Evolutionary conservation across 1,284 basidiomycete species (phyloP).

Genomic region (Ceratobasidium theobromae): DNA sequence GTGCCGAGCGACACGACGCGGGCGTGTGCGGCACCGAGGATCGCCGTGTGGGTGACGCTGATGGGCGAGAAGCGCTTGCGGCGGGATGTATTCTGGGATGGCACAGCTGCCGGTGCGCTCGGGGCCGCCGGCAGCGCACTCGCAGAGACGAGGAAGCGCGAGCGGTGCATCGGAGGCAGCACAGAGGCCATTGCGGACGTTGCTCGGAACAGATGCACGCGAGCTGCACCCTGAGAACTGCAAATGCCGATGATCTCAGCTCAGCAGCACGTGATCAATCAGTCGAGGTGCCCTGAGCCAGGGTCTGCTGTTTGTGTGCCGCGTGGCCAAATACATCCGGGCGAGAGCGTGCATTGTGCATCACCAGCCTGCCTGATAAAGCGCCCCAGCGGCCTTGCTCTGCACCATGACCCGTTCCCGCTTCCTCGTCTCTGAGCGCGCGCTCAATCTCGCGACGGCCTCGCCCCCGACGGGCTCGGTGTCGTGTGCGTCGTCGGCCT

Average conservation of each 20-base stretch:
- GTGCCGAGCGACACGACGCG: conserved; percentile 25
- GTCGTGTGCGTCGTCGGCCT: conserved; percentile 16
- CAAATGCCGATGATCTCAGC: too few species aligned
- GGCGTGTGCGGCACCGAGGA: conserved; percentile 3
- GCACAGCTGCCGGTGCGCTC: not conserved
- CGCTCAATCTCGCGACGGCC: conserved; percentile 12
- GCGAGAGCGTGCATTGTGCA: not conserved
- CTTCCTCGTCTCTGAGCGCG: conserved; percentile 30
- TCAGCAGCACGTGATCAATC: too few species aligned
- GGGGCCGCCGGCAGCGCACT: conserved; percentile 1
- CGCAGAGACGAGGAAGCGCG: conserved; percentile 23
- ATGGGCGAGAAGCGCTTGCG: conserved; percentile 27
- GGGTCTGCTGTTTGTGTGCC: not conserved
- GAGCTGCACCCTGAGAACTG: too few species aligned
- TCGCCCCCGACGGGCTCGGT: conserved; percentile 20
- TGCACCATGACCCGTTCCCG: too few species aligned
- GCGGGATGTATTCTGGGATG: not conserved
- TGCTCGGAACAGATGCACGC: not conserved
- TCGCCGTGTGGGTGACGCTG: conserved; percentile 24
- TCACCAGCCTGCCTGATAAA: too few species aligned
- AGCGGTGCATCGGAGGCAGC: conserved; percentile 17
- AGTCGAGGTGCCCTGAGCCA: too few species aligned
- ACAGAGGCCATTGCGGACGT: conserved; percentile 16
- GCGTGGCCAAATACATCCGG: not conserved
- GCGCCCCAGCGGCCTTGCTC: too few species aligned